Base-by-base conservation (phyloP, 1,139 yeast genomes). In the Taphrina deformans region DNA sequence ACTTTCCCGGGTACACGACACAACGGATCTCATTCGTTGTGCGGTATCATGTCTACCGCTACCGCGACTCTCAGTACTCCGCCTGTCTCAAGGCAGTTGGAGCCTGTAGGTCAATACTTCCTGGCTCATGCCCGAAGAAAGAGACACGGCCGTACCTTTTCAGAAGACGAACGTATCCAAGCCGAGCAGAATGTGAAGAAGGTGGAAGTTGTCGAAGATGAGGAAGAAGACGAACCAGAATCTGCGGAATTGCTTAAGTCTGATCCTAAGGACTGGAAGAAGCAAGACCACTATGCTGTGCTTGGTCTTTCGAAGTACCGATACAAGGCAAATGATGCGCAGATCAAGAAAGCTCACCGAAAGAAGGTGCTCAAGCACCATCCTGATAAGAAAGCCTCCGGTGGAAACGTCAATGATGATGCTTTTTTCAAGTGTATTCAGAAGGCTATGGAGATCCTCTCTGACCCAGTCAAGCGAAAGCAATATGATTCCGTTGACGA, bases 371-470 rank as follows among this genome's bases (percentile, higher is more conserved):
- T 93, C 79, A 90, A 87, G 81, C 97, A 93, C 78, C 99, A 93
- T 78, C 99, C 99, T 70, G 99, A 93, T 79, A 93, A 93, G 84
- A 92, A 90, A 82, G 93, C 95, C 71, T 86, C 87, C 69, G 90
- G 88, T 65, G 96, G 97, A 71, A 89, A 88, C 59, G 81, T 89
- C 75, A 95, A 89, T 71, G 96, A 91, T 78, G 97, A 92, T 76
- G 96, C 95, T n/a, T 92, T 93, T 80, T 93, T 93, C 85, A 93
- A 93, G 82, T 89, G 95, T 75, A 92, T 93, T 74, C 99, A 93
- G 80, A 93, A 93, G 82, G 96, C 98, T 24, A 88, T 86, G 75
- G 99, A 93, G 81, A 82, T 89, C 65, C 82, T 93, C 81, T 82
- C 89, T 77, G 97, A 93, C 77, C 82, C 96, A 67, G 78, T 75